Percentiles rank a stretch among this genome's conserved stretches.
These are phyloP conservation scores for Claviceps paspali DNA, from an alignment of 2,329 filamentous ascomycete genomes.

Conservation along the genomic window DNA sequence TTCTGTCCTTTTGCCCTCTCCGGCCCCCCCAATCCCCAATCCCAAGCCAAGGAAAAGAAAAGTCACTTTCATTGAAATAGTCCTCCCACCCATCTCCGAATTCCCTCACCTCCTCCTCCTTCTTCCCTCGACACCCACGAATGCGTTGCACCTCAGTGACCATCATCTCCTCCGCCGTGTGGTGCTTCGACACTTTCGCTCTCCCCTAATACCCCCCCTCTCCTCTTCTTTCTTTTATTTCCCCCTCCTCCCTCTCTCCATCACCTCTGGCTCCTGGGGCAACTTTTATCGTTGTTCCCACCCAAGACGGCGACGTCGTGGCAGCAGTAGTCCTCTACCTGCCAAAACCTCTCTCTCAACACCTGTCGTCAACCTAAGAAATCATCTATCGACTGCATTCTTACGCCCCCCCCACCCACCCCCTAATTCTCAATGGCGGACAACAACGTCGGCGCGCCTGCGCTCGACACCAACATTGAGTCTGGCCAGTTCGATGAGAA, in stretches of 20 bases:
- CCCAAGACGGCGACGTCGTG: constrained; percentile 1
- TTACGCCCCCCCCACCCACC: no score
- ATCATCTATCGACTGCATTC: no score
- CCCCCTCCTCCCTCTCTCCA: no score
- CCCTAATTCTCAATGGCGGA: constrained; percentile 42
- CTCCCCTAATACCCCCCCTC: constrained; percentile 7
- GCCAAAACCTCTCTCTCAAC: no score
- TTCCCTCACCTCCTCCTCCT: constrained; percentile 15
- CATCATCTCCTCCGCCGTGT: constrained; percentile 30
- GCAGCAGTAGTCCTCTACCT: background rate
- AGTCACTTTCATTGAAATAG: constrained; percentile 22
- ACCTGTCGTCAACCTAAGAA: no score
- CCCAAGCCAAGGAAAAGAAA: constrained; percentile 4
- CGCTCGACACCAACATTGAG: constrained; percentile 49
- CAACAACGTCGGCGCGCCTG: constrained; percentile 35
- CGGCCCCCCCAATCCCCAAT: background rate
- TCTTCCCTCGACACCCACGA: constrained; percentile 29
- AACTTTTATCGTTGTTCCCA: constrained; percentile 3
- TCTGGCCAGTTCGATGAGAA: constrained; percentile 53
- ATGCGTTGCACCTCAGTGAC: constrained; percentile 29
- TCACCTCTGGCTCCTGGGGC: constrained; percentile 4
- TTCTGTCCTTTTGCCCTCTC: background rate
- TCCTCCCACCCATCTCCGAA: constrained; percentile 19
- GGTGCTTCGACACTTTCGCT: constrained; percentile 24
- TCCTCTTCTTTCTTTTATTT: no score